Conservation (phyloP, 345 rosid genomes). For the Aquilaria sinensis region DNA sequence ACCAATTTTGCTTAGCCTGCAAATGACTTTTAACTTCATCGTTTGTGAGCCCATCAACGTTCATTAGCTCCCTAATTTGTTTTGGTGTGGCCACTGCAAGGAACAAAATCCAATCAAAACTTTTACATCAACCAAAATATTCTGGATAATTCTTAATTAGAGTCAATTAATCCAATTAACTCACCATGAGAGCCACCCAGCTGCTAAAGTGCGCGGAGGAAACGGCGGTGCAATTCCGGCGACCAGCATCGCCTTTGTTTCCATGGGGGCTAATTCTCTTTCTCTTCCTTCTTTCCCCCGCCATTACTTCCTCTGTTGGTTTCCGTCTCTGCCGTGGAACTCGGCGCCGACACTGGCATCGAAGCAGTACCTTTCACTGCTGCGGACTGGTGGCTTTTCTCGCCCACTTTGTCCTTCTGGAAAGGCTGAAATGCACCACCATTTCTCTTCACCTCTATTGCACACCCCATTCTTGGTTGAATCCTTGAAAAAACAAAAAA, state of each 20-base stretch:
- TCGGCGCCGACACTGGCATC: conserved; percentile 40
- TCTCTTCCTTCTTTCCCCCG: conserved; percentile 27
- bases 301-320: conserved; percentile 14
- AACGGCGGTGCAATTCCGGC: conserved; percentile 83
- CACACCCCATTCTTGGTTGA: conserved; percentile 41
- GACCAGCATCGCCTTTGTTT: conserved; percentile 96
- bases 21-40: no score
- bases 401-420: conserved; percentile 35
- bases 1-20: no score
- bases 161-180: not conserved
- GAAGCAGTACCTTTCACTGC: conserved; percentile 2
- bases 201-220: conserved; percentile 78
- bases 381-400: conserved; percentile 24
- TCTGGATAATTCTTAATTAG: not conserved
- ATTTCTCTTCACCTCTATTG: conserved; percentile 60
- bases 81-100: no score
- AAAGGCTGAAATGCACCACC: conserved; percentile 87
- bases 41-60: no score
- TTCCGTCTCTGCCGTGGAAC: conserved; percentile 33
- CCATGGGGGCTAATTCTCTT: conserved; percentile 36
- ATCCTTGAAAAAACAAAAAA: conserved; percentile 20
- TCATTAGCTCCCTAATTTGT: no score
- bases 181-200: conserved; percentile 91
- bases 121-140: not conserved
- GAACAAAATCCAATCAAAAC: not conserved